Evolutionary conservation across 345 rosid genomes (phyloP), one percentile per base, ranked within the genome.

Genomic region (Cardamine occulta): DNA sequence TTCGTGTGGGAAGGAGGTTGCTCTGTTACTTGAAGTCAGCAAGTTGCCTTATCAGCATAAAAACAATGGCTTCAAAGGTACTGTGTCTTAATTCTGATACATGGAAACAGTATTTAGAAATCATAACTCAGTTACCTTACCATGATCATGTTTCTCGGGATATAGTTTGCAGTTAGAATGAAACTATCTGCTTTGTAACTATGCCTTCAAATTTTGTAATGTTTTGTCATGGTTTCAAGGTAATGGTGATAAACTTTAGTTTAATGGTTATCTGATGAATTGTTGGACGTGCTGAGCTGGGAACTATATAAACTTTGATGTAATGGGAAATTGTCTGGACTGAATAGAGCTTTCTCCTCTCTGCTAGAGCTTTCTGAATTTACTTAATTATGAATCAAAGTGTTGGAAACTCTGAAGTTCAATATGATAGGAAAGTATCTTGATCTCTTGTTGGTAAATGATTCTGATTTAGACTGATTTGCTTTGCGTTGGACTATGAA

Each of bases 1-100:
- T 70, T 72, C 81, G 24, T 88, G 79, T 78, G 99, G 99, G 51
- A 91, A 84, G 63, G 99, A 95, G 85, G 95, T 90, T 44, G 97
- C 93, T 2, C 31, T 87, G 45, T 76, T 95, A 80, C 99, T 95
- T 80, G 97, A 91, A 73, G 99, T 88, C 70, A 86, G 86, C 63
- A 91, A 79, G 81, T 81, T 91, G 87, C 97, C 99, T 72, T 95
- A 95, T 76, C 90, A 80, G 76, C 82, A 79, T 56, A 83, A 79
- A 73, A 77, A 84, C 49, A 74, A 88, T 65, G 80, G 83, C 13
- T 80, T 89, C 56, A 82, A 90, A 89, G 97, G 99, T 94, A 74
- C 51, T 31, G 3, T 53, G 31, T 61, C 70, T 60, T 45, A 45
- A 1, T 58, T 29, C 13, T 18, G 24, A 56, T n/a, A 26, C 40